Base-by-base conservation (phyloP, 2,329 filamentous ascomycete genomes). In the Trichoderma semiorbis region DNA sequence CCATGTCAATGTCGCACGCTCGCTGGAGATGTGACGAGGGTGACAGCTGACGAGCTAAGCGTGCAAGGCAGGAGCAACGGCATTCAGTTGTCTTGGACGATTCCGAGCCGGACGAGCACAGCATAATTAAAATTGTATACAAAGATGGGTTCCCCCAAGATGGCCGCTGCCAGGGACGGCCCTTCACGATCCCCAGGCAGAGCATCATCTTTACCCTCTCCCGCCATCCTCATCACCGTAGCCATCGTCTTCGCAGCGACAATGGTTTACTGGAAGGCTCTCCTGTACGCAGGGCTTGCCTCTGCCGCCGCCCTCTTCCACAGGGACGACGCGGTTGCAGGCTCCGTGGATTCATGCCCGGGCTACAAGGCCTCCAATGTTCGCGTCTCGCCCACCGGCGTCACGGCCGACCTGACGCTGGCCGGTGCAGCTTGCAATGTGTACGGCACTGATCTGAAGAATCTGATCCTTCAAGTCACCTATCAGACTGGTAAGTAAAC, bases 381-480 rank as follows among this genome's bases (percentile, higher is more conserved):
- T 16, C 79, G 83, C 66, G 80, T 84, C 65, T 87, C 83, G 0
- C 77, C 80, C 43, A 83, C 82, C 64, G 88, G 88, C 10, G 82
- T 96, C 68, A 92, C 88, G 1, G 94, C 93, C 2, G 86, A 92
- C 74, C 84, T 97, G 62, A 85, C 81, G 3, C 86, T 97, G 12
- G 91, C 91, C 8, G 93, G 93, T 0, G 77, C 84, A 11, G 85
- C 91, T 7, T 96, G 93, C 83, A 92, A 95, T 79, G 87, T 89
- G 26, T 97, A 95, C 74, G 93, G 94, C 0, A 91, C 86, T 8
- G 94, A 97, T 78, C 83, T 97, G 32, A 85, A 90, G 28, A 83
- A 86, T 5, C 83, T 97, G 63, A 86, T 85, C 43, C 82, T 97
- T 36, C 86, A 88, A 3, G 90, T 96, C 14, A 77, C 78, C 5